Conservation (phyloP, 2,329 filamentous ascomycete species). For the Achaetomium macrosporum region DNA sequence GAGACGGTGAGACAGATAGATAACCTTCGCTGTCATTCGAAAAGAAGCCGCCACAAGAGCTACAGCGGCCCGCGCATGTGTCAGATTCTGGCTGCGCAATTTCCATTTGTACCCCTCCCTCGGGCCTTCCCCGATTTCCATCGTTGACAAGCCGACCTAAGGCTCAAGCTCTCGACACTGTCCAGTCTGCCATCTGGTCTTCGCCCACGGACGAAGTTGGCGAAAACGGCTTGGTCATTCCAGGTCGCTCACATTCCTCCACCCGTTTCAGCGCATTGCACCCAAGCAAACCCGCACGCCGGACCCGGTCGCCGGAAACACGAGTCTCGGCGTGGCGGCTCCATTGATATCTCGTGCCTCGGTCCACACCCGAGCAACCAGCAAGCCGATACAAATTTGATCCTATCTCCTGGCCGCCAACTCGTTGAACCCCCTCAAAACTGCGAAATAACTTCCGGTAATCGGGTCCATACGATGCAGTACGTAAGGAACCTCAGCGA, state of each 20-base stretch:
- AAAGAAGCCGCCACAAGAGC: background rate
- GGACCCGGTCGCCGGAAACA: background rate
- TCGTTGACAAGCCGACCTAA: background rate
- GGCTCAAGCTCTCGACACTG: background rate
- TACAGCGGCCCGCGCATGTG: background rate
- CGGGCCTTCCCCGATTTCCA: background rate
- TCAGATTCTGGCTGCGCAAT: background rate
- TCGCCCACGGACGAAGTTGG: too few relatives aligned
- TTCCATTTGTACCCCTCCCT: background rate
- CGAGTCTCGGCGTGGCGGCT: conserved; percentile 7
- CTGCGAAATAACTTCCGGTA: background rate
- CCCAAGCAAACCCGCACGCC: background rate
- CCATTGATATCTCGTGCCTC: conserved; percentile 6
- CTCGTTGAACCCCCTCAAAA: background rate
- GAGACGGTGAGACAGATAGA: background rate
- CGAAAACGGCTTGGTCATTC: background rate
- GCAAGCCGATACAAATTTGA: background rate
- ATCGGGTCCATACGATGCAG: conserved; percentile 62
- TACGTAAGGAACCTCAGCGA: conserved; percentile 95
- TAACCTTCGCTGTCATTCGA: background rate
- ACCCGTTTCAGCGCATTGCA: background rate
- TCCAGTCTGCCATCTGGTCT: background rate
- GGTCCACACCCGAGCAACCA: background rate
- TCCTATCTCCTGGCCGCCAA: conserved; percentile 1
- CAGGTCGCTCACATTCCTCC: background rate